A percentile compares a stretch with the other conserved stretches of the same genome.
These are phyloP conservation scores for Pugionium dolabratum DNA, from an alignment of 345 rosid genomes.

Conservation along the genomic window DNA sequence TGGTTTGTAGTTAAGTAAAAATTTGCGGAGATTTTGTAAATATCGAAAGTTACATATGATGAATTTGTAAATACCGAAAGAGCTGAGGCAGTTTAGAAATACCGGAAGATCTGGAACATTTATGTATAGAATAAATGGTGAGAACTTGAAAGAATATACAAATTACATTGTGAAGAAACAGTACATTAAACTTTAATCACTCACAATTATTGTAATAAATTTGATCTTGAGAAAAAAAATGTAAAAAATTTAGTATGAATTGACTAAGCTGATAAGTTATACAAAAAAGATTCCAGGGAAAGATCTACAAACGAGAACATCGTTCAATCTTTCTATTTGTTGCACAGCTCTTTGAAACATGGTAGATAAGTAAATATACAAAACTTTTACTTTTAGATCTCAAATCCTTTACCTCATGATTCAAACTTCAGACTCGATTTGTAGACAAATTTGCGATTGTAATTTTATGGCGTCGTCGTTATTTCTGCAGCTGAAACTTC, in stretches of 20 bases:
- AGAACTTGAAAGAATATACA: too few relatives aligned
- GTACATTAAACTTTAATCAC: background rate
- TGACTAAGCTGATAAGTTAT: conserved; percentile 3
- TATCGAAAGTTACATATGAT: background rate
- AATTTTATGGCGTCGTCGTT: conserved; percentile 8
- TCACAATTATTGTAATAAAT: too few relatives aligned
- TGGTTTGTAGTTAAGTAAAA: too few relatives aligned
- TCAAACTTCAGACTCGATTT: conserved; percentile 11
- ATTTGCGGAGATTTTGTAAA: background rate
- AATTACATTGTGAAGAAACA: background rate
- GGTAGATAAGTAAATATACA: conserved; percentile 33
- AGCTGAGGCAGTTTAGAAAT: background rate
- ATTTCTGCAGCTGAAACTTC: conserved; percentile 52
- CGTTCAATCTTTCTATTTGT: conserved; percentile 31
- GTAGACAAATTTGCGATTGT: background rate
- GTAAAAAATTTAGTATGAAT: conserved; percentile 4
- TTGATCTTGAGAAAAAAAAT: background rate
- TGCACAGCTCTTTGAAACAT: conserved; percentile 29
- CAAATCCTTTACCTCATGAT: conserved; percentile 11
- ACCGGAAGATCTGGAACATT: too few relatives aligned
- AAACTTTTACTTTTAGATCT: conserved; percentile 36
- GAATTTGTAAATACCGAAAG: background rate
- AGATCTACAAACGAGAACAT: conserved; percentile 21
- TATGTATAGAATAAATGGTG: too few relatives aligned
- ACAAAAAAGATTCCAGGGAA: background rate